phyloP scores from a whole-genome alignment of 73 alveolate genomes.

The Stentor coeruleus region DNA sequence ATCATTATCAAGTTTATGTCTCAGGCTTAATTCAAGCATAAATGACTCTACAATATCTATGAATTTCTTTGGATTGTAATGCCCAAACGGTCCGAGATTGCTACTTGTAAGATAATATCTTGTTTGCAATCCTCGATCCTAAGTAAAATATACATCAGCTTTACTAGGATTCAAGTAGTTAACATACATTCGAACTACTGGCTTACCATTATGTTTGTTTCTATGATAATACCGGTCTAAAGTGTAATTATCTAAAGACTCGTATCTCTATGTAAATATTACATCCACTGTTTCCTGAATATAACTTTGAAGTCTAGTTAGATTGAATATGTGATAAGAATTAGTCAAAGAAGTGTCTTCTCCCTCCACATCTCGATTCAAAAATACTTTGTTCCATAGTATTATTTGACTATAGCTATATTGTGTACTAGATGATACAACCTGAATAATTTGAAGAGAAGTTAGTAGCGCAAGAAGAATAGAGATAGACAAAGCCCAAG shows the following conservation, averaged over 20 bases:
- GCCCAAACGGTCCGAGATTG: conserved; percentile 13
- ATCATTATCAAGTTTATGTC: not conserved
- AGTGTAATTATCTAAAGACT: not conserved
- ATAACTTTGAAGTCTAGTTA: not conserved
- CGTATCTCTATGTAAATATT: conserved; percentile 11
- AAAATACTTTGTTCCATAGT: conserved; percentile 1
- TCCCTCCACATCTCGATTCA: not conserved
- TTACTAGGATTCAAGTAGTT: not conserved
- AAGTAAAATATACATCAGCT: not conserved
- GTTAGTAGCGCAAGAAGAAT: not conserved
- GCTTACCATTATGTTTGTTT: not conserved
- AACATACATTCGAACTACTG: not conserved
- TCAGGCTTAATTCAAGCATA: not conserved
- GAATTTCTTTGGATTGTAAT: not conserved
- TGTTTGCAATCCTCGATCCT: not conserved
- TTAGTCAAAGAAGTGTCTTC: not conserved
- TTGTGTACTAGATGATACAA: not conserved
- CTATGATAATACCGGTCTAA: not conserved
- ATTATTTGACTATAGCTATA: not conserved
- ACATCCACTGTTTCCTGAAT: conserved; percentile 19
- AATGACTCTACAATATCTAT: not conserved
- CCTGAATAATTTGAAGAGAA: not conserved
- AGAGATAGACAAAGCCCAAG: not conserved
- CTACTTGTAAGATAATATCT: not conserved
- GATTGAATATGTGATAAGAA: not conserved